Conservation (phyloP, 306 rosid species). For the Ormosia emarginata region DNA sequence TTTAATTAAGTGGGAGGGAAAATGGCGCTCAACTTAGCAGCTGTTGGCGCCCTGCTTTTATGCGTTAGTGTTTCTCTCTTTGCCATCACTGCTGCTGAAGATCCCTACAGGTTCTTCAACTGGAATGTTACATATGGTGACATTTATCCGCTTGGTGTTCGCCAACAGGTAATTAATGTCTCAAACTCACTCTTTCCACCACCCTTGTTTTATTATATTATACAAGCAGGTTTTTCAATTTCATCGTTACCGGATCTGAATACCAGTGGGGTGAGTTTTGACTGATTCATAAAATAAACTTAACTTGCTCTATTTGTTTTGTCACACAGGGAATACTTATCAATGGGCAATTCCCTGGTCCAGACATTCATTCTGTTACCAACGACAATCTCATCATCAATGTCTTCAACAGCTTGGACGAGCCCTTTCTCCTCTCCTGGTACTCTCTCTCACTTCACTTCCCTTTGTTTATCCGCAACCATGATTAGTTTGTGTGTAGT, state of each 20-base stretch:
- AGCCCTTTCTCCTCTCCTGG: conserved; percentile 90
- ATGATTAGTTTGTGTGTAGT: no score
- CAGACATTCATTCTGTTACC: conserved; percentile 90
- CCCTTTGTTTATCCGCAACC: not conserved
- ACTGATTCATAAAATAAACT: not conserved
- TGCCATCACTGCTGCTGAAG: conserved; percentile 52
- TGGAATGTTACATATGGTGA: conserved; percentile 93
- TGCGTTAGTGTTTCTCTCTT: conserved; percentile 27
- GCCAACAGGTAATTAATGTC: conserved; percentile 51
- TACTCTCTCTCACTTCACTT: not conserved
- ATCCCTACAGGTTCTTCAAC: conserved; percentile 87
- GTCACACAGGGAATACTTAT: conserved; percentile 74
- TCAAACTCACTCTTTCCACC: not conserved
- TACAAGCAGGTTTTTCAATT: not conserved
- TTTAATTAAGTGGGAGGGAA: not conserved
- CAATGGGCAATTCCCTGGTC: conserved; percentile 96
- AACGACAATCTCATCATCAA: conserved; percentile 94
- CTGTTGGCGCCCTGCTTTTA: conserved; percentile 26
- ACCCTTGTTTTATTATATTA: not conserved
- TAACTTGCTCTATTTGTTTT: not conserved
- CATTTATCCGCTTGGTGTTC: conserved; percentile 90
- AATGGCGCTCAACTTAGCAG: conserved; percentile 43
- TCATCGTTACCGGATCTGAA: conserved; percentile 9
- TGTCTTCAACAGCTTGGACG: conserved; percentile 82
- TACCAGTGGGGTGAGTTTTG: not conserved